phyloP scores from a whole-genome alignment of 345 rosid species.

The Microcos paniculata region DNA sequence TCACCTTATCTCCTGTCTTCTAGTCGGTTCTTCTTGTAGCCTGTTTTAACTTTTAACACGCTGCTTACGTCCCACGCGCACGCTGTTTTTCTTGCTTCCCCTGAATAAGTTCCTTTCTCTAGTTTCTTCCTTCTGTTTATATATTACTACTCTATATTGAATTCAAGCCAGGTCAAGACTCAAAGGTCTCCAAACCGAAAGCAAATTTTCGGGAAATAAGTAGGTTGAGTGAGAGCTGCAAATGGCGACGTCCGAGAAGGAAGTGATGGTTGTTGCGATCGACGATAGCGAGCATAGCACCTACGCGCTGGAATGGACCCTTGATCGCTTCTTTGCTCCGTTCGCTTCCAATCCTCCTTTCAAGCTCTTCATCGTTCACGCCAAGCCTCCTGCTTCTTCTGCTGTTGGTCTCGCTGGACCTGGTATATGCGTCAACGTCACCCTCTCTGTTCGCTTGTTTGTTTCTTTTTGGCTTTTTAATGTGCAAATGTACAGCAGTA shows the following conservation, averaged over 20 bases:
- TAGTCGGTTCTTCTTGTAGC: too few species aligned
- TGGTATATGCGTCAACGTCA: conserved; percentile 63
- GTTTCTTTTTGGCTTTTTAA: not conserved
- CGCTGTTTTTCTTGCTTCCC: too few species aligned
- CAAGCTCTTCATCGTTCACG: conserved; percentile 73
- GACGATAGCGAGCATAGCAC: conserved; percentile 73
- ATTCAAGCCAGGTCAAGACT: too few species aligned
- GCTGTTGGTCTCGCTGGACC: conserved; percentile 75
- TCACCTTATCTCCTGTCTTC: too few species aligned
- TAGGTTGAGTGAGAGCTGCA: not conserved
- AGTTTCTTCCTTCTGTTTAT: too few species aligned
- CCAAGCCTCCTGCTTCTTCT: conserved; percentile 66
- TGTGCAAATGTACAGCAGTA: not conserved
- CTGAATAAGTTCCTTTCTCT: too few species aligned
- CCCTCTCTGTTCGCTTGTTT: not conserved
- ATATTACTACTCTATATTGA: too few species aligned
- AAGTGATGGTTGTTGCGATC: conserved; percentile 56
- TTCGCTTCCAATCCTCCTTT: conserved; percentile 54
- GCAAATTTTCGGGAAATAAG: too few species aligned
- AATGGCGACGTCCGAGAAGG: conserved; percentile 51
- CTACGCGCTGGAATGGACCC: conserved; percentile 88
- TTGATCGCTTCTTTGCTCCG: conserved; percentile 72
- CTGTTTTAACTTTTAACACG: too few species aligned
- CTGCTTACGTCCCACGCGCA: too few species aligned
- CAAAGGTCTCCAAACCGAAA: too few species aligned